Base-by-base conservation (phyloP, 192 early-diverging fungal species). In the Diversispora eburnea region DNA sequence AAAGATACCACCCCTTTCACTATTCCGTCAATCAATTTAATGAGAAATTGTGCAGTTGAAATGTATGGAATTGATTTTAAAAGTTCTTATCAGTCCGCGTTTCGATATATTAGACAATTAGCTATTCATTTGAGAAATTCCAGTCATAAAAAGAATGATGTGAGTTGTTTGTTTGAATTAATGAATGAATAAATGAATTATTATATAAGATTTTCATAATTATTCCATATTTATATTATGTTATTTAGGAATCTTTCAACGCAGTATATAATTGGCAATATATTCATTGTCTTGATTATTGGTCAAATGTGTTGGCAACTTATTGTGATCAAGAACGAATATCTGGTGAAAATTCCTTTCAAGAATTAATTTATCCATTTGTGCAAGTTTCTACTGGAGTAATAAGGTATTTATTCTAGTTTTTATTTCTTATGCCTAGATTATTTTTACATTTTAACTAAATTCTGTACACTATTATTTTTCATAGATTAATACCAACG, bases 241-340 rank as follows among this genome's bases (percentile, higher is more conserved):
- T 39, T 54, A 4, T 39, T 13, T 63, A 87, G 86, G 91, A 96
- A 75, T 90, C 89, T 4, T 95, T 90, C 87, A 93, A 92, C 66
- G 77, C 87, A 8, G 93, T 99, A 52, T 96, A 97, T 86, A 94
- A 95, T 85, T 99, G 97, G 97, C 95, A 96, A 82, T 99, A 89
- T 78, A 78, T 99, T 66, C 94, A 97, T 81, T 92, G 90, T 70
- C 82, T 99, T 64, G 88, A 91, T 71, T 90, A 97, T 70, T 98
- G 96, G 96, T 81, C 92, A 17, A 87, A 92, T 59, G 91, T 98
- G 0, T 75, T 97, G 54, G 75, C 86, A 10, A 90, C 89, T 54
- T 92, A 96, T 80, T 88, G 88, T 60, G 78, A 86, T 41, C 79
- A 71, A 49, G 75, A 71, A 64, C 77, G 80, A 13, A 79, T 80